phyloP scores from a whole-genome alignment of 2,329 filamentous ascomycete species.

The Cordyceps cicadae region DNA sequence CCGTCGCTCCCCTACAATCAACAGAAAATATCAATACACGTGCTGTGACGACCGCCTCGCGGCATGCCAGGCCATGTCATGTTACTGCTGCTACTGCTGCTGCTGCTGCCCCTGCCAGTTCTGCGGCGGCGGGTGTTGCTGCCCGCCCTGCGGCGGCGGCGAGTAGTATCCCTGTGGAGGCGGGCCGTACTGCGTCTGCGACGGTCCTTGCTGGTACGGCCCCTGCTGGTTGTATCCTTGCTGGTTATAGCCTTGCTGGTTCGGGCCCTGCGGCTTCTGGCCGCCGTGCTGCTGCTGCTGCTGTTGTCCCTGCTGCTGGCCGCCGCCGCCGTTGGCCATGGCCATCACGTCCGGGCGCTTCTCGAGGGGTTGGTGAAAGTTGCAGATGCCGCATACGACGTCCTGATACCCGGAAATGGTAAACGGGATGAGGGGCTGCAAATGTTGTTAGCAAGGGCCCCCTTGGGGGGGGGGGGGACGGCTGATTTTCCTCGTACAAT shows the following conservation, averaged over 20 bases:
- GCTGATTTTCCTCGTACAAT: constrained; percentile 39
- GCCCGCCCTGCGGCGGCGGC: constrained; percentile 9
- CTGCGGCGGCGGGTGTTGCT: background rate
- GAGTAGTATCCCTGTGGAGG: constrained; percentile 2
- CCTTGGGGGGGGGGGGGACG: too few relatives aligned
- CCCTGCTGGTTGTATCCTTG: constrained; percentile 9
- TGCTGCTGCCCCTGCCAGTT: constrained; percentile 13
- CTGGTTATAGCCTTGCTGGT: constrained; percentile 14
- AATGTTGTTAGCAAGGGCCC: background rate
- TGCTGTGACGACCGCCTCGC: background rate
- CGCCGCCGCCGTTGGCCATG: constrained; percentile 37
- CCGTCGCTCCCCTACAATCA: background rate
- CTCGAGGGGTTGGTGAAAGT: constrained; percentile 61
- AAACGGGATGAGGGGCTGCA: constrained; percentile 62
- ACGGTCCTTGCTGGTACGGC: background rate
- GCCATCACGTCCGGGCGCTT: constrained; percentile 47
- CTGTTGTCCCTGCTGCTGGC: constrained; percentile 2
- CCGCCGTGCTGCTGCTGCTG: constrained; percentile 19
- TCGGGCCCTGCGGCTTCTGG: constrained; percentile 25
- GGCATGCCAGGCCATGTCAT: too few relatives aligned
- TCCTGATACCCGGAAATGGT: constrained; percentile 60
- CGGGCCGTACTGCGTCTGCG: background rate
- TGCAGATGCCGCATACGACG: constrained; percentile 66
- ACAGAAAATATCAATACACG: background rate
- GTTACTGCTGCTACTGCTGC: constrained; percentile 13